Evolutionary conservation across 2,329 filamentous ascomycete species (phyloP).

Genomic region (Teratosphaeria zuluensis): DNA sequence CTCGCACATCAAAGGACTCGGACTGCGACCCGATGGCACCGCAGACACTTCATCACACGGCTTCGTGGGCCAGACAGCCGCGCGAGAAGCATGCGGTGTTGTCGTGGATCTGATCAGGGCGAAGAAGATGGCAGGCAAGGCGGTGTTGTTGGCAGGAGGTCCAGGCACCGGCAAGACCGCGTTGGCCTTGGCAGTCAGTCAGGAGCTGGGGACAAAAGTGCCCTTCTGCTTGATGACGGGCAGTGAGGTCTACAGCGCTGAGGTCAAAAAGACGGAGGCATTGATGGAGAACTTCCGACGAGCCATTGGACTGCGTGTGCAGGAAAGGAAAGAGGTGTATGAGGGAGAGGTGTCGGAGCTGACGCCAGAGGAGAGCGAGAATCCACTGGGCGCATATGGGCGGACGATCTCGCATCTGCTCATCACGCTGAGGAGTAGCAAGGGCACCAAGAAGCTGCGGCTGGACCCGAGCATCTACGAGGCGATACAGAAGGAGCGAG

Average conservation of each 20-base stretch:
- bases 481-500: conserved; percentile 95
- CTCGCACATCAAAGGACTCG: conserved; percentile 94
- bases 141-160: conserved; percentile 84
- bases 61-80: conserved; percentile 80
- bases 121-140: conserved; percentile 95
- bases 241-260: conserved; percentile 93
- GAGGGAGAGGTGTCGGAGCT: conserved; percentile 97
- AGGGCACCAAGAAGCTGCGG: conserved; percentile 94
- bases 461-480: conserved; percentile 98
- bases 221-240: conserved; percentile 97
- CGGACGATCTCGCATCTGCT: conserved; percentile 94
- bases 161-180: conserved; percentile 97
- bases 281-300: conserved; percentile 98
- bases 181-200: conserved; percentile 86
- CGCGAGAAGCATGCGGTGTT: conserved; percentile 91
- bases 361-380: conserved; percentile 95
- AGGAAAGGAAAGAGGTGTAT: conserved; percentile 98
- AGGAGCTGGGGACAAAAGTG: conserved; percentile 95
- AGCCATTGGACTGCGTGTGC: conserved; percentile 91
- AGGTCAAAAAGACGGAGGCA: conserved; percentile 99
- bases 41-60: conserved; percentile 72
- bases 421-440: conserved; percentile 88
- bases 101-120: conserved; percentile 91
- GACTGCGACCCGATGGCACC: conserved; percentile 73
- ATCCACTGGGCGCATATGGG: conserved; percentile 90